phyloP scores from a whole-genome alignment of 257 asterid species.

The Jacaranda copaia region DNA sequence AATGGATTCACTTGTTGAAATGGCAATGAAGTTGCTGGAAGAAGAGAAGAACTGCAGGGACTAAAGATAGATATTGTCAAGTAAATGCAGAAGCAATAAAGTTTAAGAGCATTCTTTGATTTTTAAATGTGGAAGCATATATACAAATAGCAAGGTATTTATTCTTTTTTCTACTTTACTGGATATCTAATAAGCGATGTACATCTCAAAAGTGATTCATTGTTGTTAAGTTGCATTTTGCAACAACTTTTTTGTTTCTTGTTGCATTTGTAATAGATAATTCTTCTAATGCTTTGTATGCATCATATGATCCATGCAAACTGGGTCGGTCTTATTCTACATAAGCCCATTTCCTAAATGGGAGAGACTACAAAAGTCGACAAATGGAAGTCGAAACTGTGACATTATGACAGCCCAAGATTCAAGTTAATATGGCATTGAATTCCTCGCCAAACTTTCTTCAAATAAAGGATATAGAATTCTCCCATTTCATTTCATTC shows the following conservation, averaged over 20 bases:
- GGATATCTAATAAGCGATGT: conserved; percentile 19
- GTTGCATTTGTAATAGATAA: no score
- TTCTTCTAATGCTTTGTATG: no score
- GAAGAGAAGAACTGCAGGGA: conserved; percentile 32
- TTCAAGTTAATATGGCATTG: no score
- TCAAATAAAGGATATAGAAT: no score
- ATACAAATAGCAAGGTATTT: background rate
- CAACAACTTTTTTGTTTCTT: background rate
- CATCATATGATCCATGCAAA: no score
- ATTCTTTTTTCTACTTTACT: background rate
- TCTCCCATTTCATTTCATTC: no score
- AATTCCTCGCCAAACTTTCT: no score
- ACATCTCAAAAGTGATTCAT: conserved; percentile 26
- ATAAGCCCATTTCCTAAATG: no score
- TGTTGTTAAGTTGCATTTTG: background rate
- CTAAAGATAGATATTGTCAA: conserved; percentile 14
- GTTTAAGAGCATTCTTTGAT: conserved; percentile 37
- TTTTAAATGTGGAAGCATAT: conserved; percentile 19
- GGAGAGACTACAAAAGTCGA: no score
- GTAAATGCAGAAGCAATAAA: background rate
- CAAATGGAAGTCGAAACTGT: no score
- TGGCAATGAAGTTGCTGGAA: conserved; percentile 62
- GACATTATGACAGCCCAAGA: no score
- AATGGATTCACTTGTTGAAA: conserved; percentile 67
- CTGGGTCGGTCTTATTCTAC: no score